Conservation (phyloP, 2,329 filamentous ascomycete species). For the Nothophaeocryptopus gaeumannii region DNA sequence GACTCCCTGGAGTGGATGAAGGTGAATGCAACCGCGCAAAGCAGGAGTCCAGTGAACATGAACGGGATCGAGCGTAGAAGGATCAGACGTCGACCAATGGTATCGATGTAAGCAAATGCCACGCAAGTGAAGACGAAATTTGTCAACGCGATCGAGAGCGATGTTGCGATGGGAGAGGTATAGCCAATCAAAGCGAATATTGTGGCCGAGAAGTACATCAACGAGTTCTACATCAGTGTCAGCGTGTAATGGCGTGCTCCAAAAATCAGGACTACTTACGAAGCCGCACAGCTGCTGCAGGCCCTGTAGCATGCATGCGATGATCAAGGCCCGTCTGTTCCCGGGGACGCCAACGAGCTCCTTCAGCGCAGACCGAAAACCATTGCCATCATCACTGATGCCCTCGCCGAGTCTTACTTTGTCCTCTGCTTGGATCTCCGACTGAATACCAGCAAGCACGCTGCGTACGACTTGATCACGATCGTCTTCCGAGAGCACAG, state of each 20-base stretch:
- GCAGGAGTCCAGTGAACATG: slow-evolving; percentile 71
- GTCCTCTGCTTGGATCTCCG: slow-evolving; percentile 55
- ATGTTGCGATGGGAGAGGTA: slow-evolving; percentile 44
- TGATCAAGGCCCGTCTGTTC: slow-evolving; percentile 72
- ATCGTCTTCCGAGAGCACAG: slow-evolving; percentile 12
- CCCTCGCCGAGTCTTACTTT: slow-evolving; percentile 13
- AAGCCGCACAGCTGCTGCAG: slow-evolving; percentile 64
- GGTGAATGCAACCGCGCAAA: slow-evolving; percentile 71
- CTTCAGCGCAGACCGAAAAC: slow-evolving; percentile 9
- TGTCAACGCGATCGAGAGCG: slow-evolving; percentile 44
- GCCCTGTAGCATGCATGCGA: slow-evolving; percentile 82
- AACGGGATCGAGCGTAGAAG: slow-evolving; percentile 79
- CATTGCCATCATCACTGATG: slow-evolving; percentile 3
- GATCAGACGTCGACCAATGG: slow-evolving; percentile 53
- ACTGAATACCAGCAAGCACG: slow-evolving; percentile 67
- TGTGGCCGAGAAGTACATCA: slow-evolving; percentile 50
- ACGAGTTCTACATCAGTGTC: slow-evolving; percentile 33
- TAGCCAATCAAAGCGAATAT: slow-evolving; percentile 50
- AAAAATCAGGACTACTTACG: not conserved
- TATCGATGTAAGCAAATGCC: slow-evolving; percentile 46
- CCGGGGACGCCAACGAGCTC: slow-evolving; percentile 45
- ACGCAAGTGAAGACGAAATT: slow-evolving; percentile 49
- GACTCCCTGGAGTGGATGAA: slow-evolving; percentile 45
- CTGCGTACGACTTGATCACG: slow-evolving; percentile 53
- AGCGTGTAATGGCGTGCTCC: not conserved